Evolutionary conservation across 441 rosid genomes (phyloP), one percentile per base, ranked within the genome.

Genomic region (Arabidopsis hybrid): DNA sequence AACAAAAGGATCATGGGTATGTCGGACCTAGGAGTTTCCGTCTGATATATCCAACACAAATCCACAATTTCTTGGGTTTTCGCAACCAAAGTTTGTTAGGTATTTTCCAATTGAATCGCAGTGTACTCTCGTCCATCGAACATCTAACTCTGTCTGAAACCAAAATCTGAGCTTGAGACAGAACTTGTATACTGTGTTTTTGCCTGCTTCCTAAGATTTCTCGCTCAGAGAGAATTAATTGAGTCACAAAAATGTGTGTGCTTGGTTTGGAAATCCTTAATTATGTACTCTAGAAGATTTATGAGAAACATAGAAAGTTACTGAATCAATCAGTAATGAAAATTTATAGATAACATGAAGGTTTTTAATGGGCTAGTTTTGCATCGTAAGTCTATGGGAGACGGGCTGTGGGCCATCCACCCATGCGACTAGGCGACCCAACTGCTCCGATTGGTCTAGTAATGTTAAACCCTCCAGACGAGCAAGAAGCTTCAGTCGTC

Each of bases 1-100:
- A 81, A 89, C 85, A 94, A 91, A 78, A 82, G 85, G 74, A 86
- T 89, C 66, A 71, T 85, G 83, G 86, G 86, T 83, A 90, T 94
- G 53, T 89, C 99, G 51, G 97, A 90, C 75, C 82, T 87, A 40
- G 93, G 97, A 10, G 81, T 94, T 42, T 81, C 95, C 9, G 87
- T 91, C 65, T 93, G 82, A 89, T 60, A 64, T 38, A 49, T 69
- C 47, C 35, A 69, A 50, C 60, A 77, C 68, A 50, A 65, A 34
- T 12, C 38, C 73, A 65, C 59, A 55, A 39, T 34, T 67, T 42
- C 64, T 63, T 69, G 60, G 42, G 64, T 38, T 57, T 62, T 60
- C 38, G 55, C 49, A 26, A 35, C 35, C 21, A 50, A 36, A 39
- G 47, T 51, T 13, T 14, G 26, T 53, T 32, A 67, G 72, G 42